Percentiles rank a stretch among this genome's conserved stretches.
phyloP scores from a whole-genome alignment of 352 stramenopile genomes.

The Phytophthora syringae region DNA sequence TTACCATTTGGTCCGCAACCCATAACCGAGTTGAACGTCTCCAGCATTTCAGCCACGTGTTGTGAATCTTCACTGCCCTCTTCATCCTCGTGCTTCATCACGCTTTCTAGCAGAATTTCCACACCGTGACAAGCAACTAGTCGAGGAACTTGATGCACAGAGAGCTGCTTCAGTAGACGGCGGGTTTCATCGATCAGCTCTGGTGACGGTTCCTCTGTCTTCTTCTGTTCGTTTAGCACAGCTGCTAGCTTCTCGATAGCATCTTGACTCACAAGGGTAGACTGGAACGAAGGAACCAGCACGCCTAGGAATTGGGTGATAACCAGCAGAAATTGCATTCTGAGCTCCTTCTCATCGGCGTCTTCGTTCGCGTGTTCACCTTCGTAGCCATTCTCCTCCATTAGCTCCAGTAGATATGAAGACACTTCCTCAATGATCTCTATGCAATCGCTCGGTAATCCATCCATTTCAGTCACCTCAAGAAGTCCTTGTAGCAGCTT shows the following conservation, averaged over 20 bases:
- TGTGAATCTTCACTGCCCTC: slow-evolving; percentile 22
- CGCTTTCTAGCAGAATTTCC: slow-evolving; percentile 58
- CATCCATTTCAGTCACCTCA: slow-evolving; percentile 44
- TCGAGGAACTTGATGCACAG: slow-evolving; percentile 64
- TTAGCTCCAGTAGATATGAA: slow-evolving; percentile 51
- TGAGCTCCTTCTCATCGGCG: slow-evolving; percentile 14
- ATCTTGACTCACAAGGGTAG: slow-evolving; percentile 56
- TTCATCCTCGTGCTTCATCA: slow-evolving; percentile 28
- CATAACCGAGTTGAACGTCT: slow-evolving; percentile 71
- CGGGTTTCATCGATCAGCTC: slow-evolving; percentile 47
- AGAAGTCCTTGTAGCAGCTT: slow-evolving; percentile 65
- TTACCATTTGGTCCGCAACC: slow-evolving; percentile 53
- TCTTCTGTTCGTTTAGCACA: slow-evolving; percentile 61
- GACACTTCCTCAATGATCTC: slow-evolving; percentile 71
- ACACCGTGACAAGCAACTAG: slow-evolving; percentile 70
- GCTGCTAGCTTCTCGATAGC: slow-evolving; percentile 62
- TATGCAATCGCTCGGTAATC: slow-evolving; percentile 56
- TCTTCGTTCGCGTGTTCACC: slow-evolving; percentile 21
- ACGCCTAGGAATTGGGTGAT: slow-evolving; percentile 57
- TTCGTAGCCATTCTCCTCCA: slow-evolving; percentile 32
- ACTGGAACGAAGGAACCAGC: slow-evolving; percentile 43
- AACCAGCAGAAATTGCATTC: slow-evolving; percentile 33
- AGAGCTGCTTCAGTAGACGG: slow-evolving; percentile 61
- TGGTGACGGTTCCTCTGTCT: slow-evolving; percentile 21
- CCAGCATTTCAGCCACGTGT: slow-evolving; percentile 53